A percentile compares a stretch with the other conserved stretches of the same genome.
Evolutionary conservation across 352 stramenopile genomes (phyloP).

Genomic region (Heterotrichella gracilis): DNA sequence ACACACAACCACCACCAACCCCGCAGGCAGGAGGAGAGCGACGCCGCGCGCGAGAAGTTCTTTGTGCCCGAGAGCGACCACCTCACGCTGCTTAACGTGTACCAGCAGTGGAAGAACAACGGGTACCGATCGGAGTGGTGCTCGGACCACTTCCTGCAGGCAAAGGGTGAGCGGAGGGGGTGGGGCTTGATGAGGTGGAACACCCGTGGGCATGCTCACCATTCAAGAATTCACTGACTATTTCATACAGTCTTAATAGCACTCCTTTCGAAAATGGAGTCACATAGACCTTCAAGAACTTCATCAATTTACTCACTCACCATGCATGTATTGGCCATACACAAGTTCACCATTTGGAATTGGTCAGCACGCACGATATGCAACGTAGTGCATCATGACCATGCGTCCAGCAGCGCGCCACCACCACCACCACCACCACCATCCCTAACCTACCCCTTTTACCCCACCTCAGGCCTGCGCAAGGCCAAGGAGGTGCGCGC

Average conservation of each 20-base stretch:
- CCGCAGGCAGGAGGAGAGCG: conserved; percentile 82
- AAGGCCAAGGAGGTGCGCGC: conserved; percentile 53
- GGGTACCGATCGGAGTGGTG: conserved; percentile 70
- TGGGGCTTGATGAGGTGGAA: too few relatives aligned
- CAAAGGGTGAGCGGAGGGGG: too few relatives aligned
- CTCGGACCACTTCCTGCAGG: conserved; percentile 74
- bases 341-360: too few relatives aligned
- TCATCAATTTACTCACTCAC: too few relatives aligned
- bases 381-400: too few relatives aligned
- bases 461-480: conserved; percentile 21
- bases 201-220: background rate
- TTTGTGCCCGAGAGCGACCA: conserved; percentile 89
- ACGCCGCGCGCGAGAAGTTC: conserved; percentile 84
- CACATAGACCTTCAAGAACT: too few relatives aligned
- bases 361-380: too few relatives aligned
- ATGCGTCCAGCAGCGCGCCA: too few relatives aligned
- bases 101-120: conserved; percentile 51
- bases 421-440: background rate
- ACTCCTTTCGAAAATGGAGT: too few relatives aligned
- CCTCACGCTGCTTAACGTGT: conserved; percentile 78
- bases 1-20: too few relatives aligned
- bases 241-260: background rate
- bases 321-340: too few relatives aligned
- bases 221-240: background rate
- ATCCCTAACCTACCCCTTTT: background rate